A percentile compares a stretch with the other conserved stretches of the same genome.
Conservation (phyloP, 768 basidiomycete species). For the Auricularia sp. region DNA sequence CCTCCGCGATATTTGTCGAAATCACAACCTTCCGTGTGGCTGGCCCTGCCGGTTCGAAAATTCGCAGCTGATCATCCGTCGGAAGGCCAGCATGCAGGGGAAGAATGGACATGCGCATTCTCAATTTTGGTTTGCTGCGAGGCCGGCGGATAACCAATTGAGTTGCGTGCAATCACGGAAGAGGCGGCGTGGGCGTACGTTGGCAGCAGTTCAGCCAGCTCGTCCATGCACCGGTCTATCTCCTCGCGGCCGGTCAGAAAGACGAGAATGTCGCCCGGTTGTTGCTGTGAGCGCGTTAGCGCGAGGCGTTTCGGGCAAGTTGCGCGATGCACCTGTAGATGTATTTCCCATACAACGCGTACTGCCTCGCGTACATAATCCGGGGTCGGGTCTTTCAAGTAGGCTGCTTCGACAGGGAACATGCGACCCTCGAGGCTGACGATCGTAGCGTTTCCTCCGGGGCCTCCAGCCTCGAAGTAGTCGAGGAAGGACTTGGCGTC, state of each 20-base stretch:
- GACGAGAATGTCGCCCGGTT: constrained; percentile 80
- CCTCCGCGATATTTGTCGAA: constrained; percentile 94
- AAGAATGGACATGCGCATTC: constrained; percentile 53
- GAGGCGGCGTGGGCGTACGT: constrained; percentile 35
- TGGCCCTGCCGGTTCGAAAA: constrained; percentile 69
- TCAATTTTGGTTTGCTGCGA: constrained; percentile 36
- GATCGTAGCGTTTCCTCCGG: constrained; percentile 61
- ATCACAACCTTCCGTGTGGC: constrained; percentile 84
- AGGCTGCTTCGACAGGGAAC: constrained; percentile 91
- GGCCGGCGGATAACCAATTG: constrained; percentile 21
- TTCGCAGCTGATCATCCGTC: constrained; percentile 76
- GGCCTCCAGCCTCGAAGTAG: constrained; percentile 62
- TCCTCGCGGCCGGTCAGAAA: constrained; percentile 96
- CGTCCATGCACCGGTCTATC: constrained; percentile 81
- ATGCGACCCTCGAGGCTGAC: constrained; percentile 88
- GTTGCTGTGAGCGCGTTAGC: constrained; percentile 41
- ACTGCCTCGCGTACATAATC: constrained; percentile 82
- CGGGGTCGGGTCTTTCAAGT: constrained; percentile 62
- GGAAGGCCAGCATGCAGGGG: constrained; percentile 86
- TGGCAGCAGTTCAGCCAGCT: constrained; percentile 66
- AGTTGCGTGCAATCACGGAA: no score
- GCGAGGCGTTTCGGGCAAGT: background rate
- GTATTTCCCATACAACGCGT: constrained; percentile 62
- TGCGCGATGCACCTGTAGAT: constrained; percentile 53
- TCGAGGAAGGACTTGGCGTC: constrained; percentile 84